These are phyloP conservation scores for Chimonanthus praecox DNA, from an alignment of 164 flowering plant species.

Conservation along the genomic window DNA sequence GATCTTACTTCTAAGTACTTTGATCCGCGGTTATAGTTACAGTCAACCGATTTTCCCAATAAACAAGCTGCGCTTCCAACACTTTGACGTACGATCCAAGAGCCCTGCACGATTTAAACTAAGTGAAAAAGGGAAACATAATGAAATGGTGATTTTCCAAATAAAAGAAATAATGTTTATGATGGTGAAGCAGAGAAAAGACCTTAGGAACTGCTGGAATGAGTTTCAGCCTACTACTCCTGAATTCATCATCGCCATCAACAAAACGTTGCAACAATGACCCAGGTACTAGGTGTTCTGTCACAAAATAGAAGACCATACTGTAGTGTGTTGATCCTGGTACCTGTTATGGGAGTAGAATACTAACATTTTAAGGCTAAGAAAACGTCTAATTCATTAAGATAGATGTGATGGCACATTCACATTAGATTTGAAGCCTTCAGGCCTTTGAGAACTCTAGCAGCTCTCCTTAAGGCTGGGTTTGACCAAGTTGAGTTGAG, in stretches of 20 bases:
- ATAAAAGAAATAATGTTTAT: neutral
- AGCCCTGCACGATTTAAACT: constrained; percentile 55
- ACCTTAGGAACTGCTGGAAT: constrained; percentile 99
- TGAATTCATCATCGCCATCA: constrained; percentile 98
- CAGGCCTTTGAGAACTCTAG: neutral
- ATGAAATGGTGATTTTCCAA: neutral
- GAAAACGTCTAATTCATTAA: neutral
- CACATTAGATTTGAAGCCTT: neutral
- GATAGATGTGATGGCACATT: neutral
- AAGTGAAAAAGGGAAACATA: constrained; percentile 2
- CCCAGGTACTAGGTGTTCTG: constrained; percentile 60
- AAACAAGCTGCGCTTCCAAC: constrained; percentile 98
- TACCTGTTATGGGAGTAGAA: constrained; percentile 41
- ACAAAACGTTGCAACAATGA: constrained; percentile 96
- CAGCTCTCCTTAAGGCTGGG: neutral
- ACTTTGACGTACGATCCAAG: constrained; percentile 99
- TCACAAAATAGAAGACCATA: constrained; percentile 96
- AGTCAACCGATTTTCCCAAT: constrained; percentile 94
- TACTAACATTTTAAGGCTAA: neutral
- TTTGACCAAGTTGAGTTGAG: too few relatives aligned
- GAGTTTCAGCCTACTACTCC: constrained; percentile 91
- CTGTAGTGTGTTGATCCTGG: constrained; percentile 97
- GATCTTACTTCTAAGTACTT: constrained; percentile 78
- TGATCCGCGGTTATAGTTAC: constrained; percentile 90
- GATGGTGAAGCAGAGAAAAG: constrained; percentile 6